These are phyloP conservation scores for Verticillium nubilum DNA, from an alignment of 2,329 filamentous ascomycete genomes.

Conservation along the genomic window DNA sequence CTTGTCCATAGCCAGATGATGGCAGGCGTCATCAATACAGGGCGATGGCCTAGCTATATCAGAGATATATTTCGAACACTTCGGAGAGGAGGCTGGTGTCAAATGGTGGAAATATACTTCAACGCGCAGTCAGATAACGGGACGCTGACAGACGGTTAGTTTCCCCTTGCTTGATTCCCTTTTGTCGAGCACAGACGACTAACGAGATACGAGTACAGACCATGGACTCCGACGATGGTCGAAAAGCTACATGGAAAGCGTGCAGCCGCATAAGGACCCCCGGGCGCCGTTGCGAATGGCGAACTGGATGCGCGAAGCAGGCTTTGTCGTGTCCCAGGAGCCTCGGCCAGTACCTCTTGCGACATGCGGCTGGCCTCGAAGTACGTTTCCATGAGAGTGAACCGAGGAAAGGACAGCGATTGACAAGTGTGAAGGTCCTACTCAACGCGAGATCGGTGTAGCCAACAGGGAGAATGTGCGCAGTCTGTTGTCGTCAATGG, in stretches of 20 bases:
- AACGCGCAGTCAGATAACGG: slow-evolving; percentile 84
- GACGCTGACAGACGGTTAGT: slow-evolving; percentile 56
- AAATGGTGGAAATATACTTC: slow-evolving; percentile 83
- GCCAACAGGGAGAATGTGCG: slow-evolving; percentile 51
- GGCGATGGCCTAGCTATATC: slow-evolving; percentile 71
- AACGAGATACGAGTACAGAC: slow-evolving; percentile 27
- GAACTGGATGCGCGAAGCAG: slow-evolving; percentile 53
- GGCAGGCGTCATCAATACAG: slow-evolving; percentile 63
- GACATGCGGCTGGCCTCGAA: slow-evolving; percentile 63
- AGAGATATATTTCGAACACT: slow-evolving; percentile 68
- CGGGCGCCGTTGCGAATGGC: slow-evolving; percentile 56
- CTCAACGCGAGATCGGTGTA: slow-evolving; percentile 46
- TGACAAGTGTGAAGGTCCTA: slow-evolving; percentile 32
- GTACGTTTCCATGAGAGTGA: slow-evolving; percentile 37
- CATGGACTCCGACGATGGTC: slow-evolving; percentile 67
- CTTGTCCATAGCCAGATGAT: slow-evolving; percentile 75
- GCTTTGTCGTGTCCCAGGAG: slow-evolving; percentile 61
- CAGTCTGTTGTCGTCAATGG: slow-evolving; percentile 47
- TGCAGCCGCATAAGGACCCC: slow-evolving; percentile 61
- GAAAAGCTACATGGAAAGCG: slow-evolving; percentile 53
- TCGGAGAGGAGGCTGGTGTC: slow-evolving; percentile 75
- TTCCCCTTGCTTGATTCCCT: neutral
- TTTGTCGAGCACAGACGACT: slow-evolving; percentile 8
- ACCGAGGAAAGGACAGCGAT: neutral
- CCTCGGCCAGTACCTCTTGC: slow-evolving; percentile 60